These are phyloP conservation scores for Priceomyces castillae DNA, from an alignment of 805 yeast genomes.

Conservation along the genomic window DNA sequence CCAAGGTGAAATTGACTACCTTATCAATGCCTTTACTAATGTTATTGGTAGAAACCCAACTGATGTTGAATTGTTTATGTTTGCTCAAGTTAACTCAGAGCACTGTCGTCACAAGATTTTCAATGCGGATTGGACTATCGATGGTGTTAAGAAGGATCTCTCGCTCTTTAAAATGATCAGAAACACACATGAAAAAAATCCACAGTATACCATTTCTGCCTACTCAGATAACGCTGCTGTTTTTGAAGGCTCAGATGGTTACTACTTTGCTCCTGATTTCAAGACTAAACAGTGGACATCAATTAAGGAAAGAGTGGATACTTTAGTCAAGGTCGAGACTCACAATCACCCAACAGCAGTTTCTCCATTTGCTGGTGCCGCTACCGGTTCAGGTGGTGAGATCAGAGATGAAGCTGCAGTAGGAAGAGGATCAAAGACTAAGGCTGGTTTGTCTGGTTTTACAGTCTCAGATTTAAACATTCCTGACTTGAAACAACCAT, in stretches of 20 bases:
- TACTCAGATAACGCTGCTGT: constrained; percentile 98
- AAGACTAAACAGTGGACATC: constrained; percentile 70
- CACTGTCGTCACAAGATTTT: constrained; percentile 99
- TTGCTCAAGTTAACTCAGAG: constrained; percentile 98
- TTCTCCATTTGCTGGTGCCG: constrained; percentile 98
- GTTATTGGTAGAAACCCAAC: constrained; percentile 86
- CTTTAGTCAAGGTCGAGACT: constrained; percentile 93
- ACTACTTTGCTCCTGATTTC: constrained; percentile 74
- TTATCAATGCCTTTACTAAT: constrained; percentile 76
- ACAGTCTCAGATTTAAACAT: constrained; percentile 87
- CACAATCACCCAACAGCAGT: constrained; percentile 99
- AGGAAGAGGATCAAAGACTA: constrained; percentile 96
- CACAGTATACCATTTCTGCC: constrained; percentile 85
- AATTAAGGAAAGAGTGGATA: constrained; percentile 75
- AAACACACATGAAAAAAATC: constrained; percentile 80
- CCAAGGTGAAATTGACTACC: constrained; percentile 86
- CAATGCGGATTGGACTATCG: constrained; percentile 97
- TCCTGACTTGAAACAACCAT: constrained; percentile 84
- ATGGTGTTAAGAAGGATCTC: constrained; percentile 67
- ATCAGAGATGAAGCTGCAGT: constrained; percentile 99
- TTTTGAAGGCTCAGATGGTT: constrained; percentile 78
- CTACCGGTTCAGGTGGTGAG: constrained; percentile 99
- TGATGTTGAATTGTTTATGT: constrained; percentile 97
- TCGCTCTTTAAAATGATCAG: constrained; percentile 92
- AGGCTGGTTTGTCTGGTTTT: constrained; percentile 94